Base-by-base conservation (phyloP, 208 protist genomes). In the Leishmania amazonensis region DNA sequence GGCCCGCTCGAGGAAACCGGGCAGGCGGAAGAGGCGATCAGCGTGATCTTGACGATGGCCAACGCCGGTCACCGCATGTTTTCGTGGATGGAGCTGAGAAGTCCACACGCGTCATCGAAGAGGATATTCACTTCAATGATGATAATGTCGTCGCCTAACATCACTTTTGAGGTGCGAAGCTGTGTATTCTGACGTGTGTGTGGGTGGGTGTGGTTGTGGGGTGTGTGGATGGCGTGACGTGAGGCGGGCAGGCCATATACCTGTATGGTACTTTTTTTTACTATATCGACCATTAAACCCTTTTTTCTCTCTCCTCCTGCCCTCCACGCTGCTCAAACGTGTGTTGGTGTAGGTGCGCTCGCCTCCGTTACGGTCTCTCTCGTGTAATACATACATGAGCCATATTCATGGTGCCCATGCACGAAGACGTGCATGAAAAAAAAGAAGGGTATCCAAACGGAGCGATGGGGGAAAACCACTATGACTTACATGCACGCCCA, bases 111-210 rank as follows among this genome's bases (percentile, higher is more conserved):
- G 76, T 70, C 38, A 54, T 79, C 35, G 76, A 79, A 65, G 60
- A 79, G 28, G 60, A 79, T 54, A 67, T 79, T 15, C 76, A 53
- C 57, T 42, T 60, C 45, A 47, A 67, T 38, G 53, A 49, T 57
- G 49, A 72, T 11, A 11, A 51, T 38, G 19, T 24, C 35, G 71
- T 45, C 47, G 42, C 47, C 47, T 57, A 31, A 49, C 19, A 72
- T 72, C 67, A 45, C 67, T 72, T 45, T 72, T 19, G 65, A 19
- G 19, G 19, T 28, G 38, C 40, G 35, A 72, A 2, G n/a, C 1
- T 24, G 31, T 15, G 19, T 49, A 45, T 40, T n/a, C 68, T 40
- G 42, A 7, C 3, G 31, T 68, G 62, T 68, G 40, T 72, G n/a
- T 47, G 45, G 7, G 45, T 11, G 45, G 45, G 9, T 45, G 42